Conservation (phyloP, 2,329 filamentous ascomycete species). For the Beauveria sp. region DNA sequence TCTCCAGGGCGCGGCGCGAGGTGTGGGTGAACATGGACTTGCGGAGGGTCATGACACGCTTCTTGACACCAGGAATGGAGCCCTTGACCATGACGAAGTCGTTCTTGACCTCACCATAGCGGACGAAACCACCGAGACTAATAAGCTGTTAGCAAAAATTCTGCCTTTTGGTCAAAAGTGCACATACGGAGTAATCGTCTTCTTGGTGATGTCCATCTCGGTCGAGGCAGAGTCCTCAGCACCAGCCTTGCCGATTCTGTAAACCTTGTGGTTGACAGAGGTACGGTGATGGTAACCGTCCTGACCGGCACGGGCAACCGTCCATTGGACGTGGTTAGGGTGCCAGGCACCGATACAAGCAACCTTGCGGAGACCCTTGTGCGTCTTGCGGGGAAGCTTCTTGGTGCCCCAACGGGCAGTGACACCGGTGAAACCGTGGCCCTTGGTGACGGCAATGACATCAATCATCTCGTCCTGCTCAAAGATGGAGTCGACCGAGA, state of each 20-base stretch:
- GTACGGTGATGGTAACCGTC: constrained; percentile 99
- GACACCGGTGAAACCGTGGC: constrained; percentile 97
- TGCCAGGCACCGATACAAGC: constrained; percentile 99
- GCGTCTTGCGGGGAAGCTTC: constrained; percentile 99
- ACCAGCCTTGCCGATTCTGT: constrained; percentile 90
- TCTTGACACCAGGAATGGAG: constrained; percentile 95
- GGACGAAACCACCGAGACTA: constrained; percentile 97
- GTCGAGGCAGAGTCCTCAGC: constrained; percentile 91
- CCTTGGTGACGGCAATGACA: constrained; percentile 98
- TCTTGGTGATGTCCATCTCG: constrained; percentile 96
- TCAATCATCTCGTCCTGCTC: constrained; percentile 99
- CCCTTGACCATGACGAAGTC: constrained; percentile 98
- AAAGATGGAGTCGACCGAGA: constrained; percentile 88
- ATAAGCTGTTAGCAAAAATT: background rate
- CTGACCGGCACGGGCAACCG: constrained; percentile 99
- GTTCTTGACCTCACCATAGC: constrained; percentile 99
- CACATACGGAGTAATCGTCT: constrained; percentile 98
- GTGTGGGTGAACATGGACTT: constrained; percentile 88
- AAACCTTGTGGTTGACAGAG: constrained; percentile 99
- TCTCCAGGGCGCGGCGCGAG: constrained; percentile 90
- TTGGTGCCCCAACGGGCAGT: constrained; percentile 98
- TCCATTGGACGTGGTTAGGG: constrained; percentile 99
- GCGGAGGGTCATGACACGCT: constrained; percentile 96
- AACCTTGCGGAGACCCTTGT: constrained; percentile 99
- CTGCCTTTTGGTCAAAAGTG: background rate